Evolutionary conservation across 164 flowering plant genomes (phyloP).

Genomic region (Buxus sempervirens): DNA sequence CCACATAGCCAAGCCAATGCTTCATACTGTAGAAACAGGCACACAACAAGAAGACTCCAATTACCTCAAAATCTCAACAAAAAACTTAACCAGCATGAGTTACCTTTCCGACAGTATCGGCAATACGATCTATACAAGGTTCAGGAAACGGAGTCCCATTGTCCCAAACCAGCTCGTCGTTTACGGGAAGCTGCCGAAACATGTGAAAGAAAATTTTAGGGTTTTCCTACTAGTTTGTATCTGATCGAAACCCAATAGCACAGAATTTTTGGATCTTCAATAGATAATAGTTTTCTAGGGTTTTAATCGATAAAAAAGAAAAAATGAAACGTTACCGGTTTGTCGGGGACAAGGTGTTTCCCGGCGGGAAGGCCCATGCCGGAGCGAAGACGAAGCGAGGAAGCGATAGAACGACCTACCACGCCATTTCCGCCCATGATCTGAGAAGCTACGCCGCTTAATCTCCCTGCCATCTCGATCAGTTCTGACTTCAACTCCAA

Average conservation of each 20-base stretch:
- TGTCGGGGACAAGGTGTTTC: conserved; percentile 89
- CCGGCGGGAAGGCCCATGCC: conserved; percentile 99
- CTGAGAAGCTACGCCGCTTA: conserved; percentile 68
- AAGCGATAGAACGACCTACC: conserved; percentile 57
- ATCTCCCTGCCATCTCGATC: conserved; percentile 69
- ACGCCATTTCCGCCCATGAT: conserved; percentile 85
- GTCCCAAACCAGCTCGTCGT: conserved; percentile 94
- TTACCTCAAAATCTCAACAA: background rate
- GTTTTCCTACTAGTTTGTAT: background rate
- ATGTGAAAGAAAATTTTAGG: conserved; percentile 5
- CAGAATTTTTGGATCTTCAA: background rate
- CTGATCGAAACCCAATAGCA: background rate
- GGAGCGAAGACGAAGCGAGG: conserved; percentile 86
- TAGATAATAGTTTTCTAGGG: background rate
- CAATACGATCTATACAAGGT: conserved; percentile 92
- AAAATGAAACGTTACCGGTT: conserved; percentile 45
- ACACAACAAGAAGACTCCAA: background rate
- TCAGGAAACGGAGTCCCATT: conserved; percentile 88
- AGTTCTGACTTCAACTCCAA: background rate
- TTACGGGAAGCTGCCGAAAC: conserved; percentile 58
- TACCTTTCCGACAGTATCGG: conserved; percentile 90
- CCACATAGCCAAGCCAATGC: conserved; percentile 97
- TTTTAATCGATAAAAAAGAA: too few species aligned
- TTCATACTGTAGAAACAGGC: conserved; percentile 56
- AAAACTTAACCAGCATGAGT: background rate